A percentile compares a stretch with the other conserved stretches of the same genome.
Conservation (phyloP, 192 early-diverging fungal species). For the Entomortierella chlamydospora region DNA sequence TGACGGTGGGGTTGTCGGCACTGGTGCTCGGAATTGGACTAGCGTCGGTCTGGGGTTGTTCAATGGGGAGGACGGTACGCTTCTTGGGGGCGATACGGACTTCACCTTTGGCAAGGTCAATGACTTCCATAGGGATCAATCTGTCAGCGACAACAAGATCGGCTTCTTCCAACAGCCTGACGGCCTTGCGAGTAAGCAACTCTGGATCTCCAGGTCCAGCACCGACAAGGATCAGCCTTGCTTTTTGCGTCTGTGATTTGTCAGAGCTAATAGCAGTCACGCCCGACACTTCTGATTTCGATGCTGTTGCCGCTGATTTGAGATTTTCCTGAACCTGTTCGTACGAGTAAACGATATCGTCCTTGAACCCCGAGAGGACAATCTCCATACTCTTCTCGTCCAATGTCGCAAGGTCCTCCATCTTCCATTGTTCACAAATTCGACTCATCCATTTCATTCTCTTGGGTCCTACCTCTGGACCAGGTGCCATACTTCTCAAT, state of each 20-base stretch:
- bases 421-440: slow-evolving; percentile 87
- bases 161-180: slow-evolving; percentile 68
- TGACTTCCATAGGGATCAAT: slow-evolving; percentile 71
- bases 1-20: not conserved
- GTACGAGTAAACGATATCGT: slow-evolving; percentile 44
- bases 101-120: slow-evolving; percentile 65
- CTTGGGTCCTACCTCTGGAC: slow-evolving; percentile 69
- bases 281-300: not conserved
- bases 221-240: slow-evolving; percentile 75
- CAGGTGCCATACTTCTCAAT: slow-evolving; percentile 73
- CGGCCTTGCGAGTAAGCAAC: slow-evolving; percentile 81
- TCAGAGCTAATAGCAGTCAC: not conserved
- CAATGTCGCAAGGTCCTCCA: slow-evolving; percentile 76
- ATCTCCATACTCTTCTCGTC: slow-evolving; percentile 69
- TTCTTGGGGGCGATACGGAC: slow-evolving; percentile 72
- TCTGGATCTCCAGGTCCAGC: slow-evolving; percentile 89
- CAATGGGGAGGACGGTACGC: slow-evolving; percentile 17
- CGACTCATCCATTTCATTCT: slow-evolving; percentile 88
- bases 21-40: not conserved
- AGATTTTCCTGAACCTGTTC: slow-evolving; percentile 27
- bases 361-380: slow-evolving; percentile 73
- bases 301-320: not conserved
- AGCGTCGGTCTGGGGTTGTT: slow-evolving; percentile 7
- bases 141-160: slow-evolving; percentile 90
- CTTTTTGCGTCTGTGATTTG: not conserved